phyloP scores from a whole-genome alignment of 1,284 basidiomycete genomes.

The Psilocybe mexicana region DNA sequence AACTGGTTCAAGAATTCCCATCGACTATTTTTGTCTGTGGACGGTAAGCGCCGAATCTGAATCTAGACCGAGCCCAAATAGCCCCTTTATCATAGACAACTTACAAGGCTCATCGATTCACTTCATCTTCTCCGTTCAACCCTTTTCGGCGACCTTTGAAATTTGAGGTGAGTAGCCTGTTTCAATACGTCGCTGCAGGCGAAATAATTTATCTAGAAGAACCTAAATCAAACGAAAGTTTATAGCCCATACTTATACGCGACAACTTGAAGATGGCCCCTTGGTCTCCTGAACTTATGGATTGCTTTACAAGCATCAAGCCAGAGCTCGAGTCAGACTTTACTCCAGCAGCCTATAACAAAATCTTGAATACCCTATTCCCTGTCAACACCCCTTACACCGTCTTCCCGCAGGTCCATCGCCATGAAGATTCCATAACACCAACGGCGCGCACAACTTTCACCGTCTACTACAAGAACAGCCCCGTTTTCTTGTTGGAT shows the following conservation, averaged over 20 bases:
- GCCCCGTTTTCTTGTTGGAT: constrained; percentile 20
- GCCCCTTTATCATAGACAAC: too few species aligned
- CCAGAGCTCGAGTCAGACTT: constrained; percentile 23
- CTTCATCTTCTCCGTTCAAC: background rate
- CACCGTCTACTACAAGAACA: constrained; percentile 19
- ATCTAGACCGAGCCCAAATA: too few species aligned
- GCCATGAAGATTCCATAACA: constrained; percentile 7
- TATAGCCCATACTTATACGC: too few species aligned
- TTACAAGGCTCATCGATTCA: background rate
- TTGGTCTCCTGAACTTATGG: constrained; percentile 18
- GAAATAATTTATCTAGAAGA: too few species aligned
- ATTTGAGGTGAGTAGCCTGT: too few species aligned
- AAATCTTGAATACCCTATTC: constrained; percentile 20
- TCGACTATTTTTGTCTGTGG: background rate
- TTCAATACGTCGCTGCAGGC: too few species aligned
- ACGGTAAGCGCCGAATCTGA: too few species aligned
- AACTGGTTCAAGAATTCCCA: background rate
- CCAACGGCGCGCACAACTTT: constrained; percentile 18
- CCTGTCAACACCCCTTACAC: constrained; percentile 23
- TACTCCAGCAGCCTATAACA: constrained; percentile 23
- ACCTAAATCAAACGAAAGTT: too few species aligned
- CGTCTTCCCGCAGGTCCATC: constrained; percentile 21
- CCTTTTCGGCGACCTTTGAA: background rate
- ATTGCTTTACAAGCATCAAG: constrained; percentile 16
- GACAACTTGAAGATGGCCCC: constrained; percentile 6